Evolutionary conservation across 306 rosid genomes (phyloP), one percentile per base, ranked within the genome.

Genomic region (Mimosa pudica): DNA sequence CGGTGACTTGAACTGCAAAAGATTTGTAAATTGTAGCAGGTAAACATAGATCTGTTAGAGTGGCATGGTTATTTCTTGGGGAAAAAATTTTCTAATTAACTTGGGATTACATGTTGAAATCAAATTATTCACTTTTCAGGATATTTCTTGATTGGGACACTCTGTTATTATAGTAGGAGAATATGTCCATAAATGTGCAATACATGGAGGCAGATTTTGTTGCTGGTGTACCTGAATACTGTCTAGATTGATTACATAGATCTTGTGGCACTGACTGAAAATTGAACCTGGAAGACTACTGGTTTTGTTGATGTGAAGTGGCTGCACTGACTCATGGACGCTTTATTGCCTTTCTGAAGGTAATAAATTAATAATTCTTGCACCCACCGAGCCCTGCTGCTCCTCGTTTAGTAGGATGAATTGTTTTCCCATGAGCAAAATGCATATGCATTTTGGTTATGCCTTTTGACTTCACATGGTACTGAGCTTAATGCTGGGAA

Each of bases 1-100:
- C 8, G 80, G 44, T 46, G 75, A 81, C 77, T 52, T 20, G 18
- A 14, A 48, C 42, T 35, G 46, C 81, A 80, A 67, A 60, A 61
- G 48, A 45, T 33, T 73, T 73, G 72, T 35, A 62, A 75, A 61
- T 24, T n/a, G 18, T 20, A 54, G 63, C 81, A n/a, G 84, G 89
- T 83, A 77, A 79, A 42, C 65, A 38, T 16, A 63, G 20, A 66
- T n/a, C 63, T 70, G 58, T 41, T 48, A 44, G n/a, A 64, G 68
- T 48, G 68, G 42, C 73, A 13, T 57, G 5, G 9, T 62, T 12
- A 36, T 49, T 71, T 24, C 30, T 24, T 38, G 54, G 54, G 24
- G 8, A 5, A 35, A 46, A 70, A 42, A n/a, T 75, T 46, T 72
- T n/a, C 61, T 24, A 55, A 32, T 62, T 62, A 61, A 10, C 18